Conservation (phyloP, 1,284 basidiomycete genomes). For the Trichosporon inkin region DNA sequence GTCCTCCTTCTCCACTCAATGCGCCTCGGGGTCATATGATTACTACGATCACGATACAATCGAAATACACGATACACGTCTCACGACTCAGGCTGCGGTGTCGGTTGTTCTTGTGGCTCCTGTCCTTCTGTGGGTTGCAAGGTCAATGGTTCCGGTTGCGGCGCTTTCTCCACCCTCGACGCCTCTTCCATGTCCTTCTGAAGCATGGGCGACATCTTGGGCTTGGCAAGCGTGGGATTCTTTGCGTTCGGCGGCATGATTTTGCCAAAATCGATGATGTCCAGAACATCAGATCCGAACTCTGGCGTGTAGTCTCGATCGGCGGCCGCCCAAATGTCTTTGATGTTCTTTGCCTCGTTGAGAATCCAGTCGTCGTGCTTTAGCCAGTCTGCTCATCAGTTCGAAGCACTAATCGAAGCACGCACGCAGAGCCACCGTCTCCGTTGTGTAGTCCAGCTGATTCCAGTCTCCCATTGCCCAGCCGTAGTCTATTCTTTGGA, state of each 20-base stretch:
- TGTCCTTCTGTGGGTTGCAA: background rate
- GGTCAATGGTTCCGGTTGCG: background rate
- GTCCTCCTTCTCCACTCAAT: background rate
- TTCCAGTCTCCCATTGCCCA: slow-evolving; percentile 53
- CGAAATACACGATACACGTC: slow-evolving; percentile 4
- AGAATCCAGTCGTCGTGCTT: slow-evolving; percentile 48
- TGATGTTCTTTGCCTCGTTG: slow-evolving; percentile 38
- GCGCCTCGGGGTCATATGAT: background rate
- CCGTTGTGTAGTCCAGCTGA: slow-evolving; percentile 42
- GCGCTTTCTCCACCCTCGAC: background rate
- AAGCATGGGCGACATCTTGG: background rate
- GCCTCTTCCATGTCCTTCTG: slow-evolving; percentile 3
- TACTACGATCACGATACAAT: slow-evolving; percentile 3
- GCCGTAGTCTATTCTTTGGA: slow-evolving; percentile 47
- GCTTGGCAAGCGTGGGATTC: background rate
- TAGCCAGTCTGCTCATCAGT: slow-evolving; percentile 40
- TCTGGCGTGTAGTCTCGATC: slow-evolving; percentile 38
- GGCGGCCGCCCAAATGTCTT: slow-evolving; percentile 39
- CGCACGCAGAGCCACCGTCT: slow-evolving; percentile 50
- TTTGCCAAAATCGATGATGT: slow-evolving; percentile 39
- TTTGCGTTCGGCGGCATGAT: slow-evolving; percentile 6
- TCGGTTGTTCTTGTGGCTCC: background rate
- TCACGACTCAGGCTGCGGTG: background rate
- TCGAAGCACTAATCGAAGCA: slow-evolving; percentile 7
- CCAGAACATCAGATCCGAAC: slow-evolving; percentile 35